Evolutionary conservation across 768 basidiomycete genomes (phyloP).

Genomic region (Daedaleopsis sinensis): DNA sequence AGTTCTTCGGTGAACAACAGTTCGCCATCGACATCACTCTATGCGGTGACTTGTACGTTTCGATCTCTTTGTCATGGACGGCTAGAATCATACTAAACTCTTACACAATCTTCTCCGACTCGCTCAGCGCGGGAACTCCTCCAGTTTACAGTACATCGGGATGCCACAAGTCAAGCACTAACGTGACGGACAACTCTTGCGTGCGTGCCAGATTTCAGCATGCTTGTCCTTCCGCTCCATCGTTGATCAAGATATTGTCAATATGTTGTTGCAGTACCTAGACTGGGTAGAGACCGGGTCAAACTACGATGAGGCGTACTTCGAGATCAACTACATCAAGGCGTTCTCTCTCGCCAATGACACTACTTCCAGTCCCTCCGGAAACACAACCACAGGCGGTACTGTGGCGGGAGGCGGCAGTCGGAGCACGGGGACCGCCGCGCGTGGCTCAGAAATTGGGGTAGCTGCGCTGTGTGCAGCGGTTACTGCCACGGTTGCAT

Average conservation of each 20-base stretch:
- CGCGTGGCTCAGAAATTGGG: too few species aligned
- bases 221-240: too few species aligned
- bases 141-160: slow-evolving; percentile 41
- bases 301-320: slow-evolving; percentile 54
- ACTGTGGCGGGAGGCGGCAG: too few species aligned
- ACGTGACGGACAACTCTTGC: slow-evolving; percentile 40
- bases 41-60: slow-evolving; percentile 50
- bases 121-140: slow-evolving; percentile 44
- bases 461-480: too few species aligned
- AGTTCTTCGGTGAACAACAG: slow-evolving; percentile 50
- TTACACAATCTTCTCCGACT: too few species aligned
- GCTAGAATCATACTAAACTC: too few species aligned
- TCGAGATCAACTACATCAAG: slow-evolving; percentile 62
- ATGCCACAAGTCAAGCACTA: slow-evolving; percentile 21
- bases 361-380: slow-evolving; percentile 10
- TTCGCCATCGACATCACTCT: slow-evolving; percentile 58
- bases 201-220: slow-evolving; percentile 4
- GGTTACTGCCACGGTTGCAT: too few species aligned
- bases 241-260: too few species aligned
- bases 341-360: slow-evolving; percentile 40
- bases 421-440: too few species aligned
- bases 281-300: slow-evolving; percentile 49
- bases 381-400: too few species aligned
- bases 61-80: slow-evolving; percentile 38
- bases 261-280: slow-evolving; percentile 37